Conservation (phyloP, 495 filamentous ascomycete species). For the Geoglossum glabrum region DNA sequence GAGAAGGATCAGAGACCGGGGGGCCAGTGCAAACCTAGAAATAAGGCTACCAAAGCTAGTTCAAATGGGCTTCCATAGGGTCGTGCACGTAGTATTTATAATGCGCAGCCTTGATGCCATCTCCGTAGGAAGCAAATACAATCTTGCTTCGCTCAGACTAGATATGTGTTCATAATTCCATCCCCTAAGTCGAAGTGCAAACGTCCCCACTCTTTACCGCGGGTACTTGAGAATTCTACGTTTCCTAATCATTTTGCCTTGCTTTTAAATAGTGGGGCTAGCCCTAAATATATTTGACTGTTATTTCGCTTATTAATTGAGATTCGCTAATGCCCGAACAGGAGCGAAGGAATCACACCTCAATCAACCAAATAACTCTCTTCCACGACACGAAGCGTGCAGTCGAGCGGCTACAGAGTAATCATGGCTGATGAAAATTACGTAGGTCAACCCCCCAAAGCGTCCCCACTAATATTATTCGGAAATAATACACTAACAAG, state of each 20-base stretch:
- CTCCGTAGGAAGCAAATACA: background rate
- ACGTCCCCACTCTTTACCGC: background rate
- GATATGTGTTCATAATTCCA: background rate
- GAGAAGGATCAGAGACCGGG: background rate
- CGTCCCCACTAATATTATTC: background rate
- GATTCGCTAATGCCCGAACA: background rate
- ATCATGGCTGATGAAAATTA: slow-evolving; percentile 89
- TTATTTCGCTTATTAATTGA: background rate
- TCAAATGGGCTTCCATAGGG: background rate
- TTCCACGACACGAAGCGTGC: slow-evolving; percentile 21
- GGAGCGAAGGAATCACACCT: background rate
- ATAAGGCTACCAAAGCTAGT: background rate
- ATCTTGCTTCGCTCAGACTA: background rate
- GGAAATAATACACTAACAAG: background rate
- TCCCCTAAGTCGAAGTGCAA: background rate
- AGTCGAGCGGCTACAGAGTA: slow-evolving; percentile 12
- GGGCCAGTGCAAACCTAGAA: background rate
- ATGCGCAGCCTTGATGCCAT: background rate
- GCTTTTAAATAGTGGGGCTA: background rate
- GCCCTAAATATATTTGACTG: background rate
- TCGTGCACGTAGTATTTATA: background rate
- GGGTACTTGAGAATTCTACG: background rate
- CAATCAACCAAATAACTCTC: background rate
- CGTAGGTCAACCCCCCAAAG: slow-evolving; percentile 34
- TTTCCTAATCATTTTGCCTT: background rate